A percentile compares a stretch with the other conserved stretches of the same genome.
These are phyloP conservation scores for Aspergillus sclerotialis DNA, from an alignment of 2,329 filamentous ascomycete genomes.

Conservation along the genomic window DNA sequence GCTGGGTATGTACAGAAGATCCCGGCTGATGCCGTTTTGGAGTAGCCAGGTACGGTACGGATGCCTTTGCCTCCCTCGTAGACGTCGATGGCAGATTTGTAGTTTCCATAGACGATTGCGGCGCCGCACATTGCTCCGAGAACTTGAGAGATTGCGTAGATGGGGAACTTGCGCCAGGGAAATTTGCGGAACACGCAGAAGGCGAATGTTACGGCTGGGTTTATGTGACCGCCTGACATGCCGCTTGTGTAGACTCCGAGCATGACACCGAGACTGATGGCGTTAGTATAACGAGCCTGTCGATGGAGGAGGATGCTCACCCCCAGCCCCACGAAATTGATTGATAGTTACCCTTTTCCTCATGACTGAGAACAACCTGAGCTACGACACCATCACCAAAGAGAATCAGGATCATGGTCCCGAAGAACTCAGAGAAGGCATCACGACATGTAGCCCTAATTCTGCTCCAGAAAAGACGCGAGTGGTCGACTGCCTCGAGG, in stretches of 20 bases:
- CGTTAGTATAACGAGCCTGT: neutral
- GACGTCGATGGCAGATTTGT: constrained; percentile 56
- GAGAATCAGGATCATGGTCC: constrained; percentile 60
- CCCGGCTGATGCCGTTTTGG: constrained; percentile 55
- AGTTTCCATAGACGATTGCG: constrained; percentile 56
- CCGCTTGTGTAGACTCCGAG: constrained; percentile 58
- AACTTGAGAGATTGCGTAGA: constrained; percentile 60
- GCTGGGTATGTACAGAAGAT: constrained; percentile 68
- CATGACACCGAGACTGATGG: constrained; percentile 56
- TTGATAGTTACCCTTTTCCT: constrained; percentile 42
- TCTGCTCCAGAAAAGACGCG: constrained; percentile 45
- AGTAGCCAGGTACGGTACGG: constrained; percentile 54
- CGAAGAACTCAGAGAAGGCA: constrained; percentile 61
- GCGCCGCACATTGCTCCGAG: constrained; percentile 61
- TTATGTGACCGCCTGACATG: constrained; percentile 58
- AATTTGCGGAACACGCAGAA: constrained; percentile 63
- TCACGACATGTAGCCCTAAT: constrained; percentile 49
- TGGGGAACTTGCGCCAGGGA: constrained; percentile 62
- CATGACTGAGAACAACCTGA: constrained; percentile 55
- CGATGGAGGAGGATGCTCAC: constrained; percentile 24
- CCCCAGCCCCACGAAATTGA: constrained; percentile 48
- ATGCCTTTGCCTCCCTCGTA: constrained; percentile 54
- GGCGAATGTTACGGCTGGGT: constrained; percentile 63
- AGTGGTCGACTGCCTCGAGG: neutral
- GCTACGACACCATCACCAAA: constrained; percentile 68